phyloP scores from a whole-genome alignment of 257 asterid species.

The Forsythia viridissima region DNA sequence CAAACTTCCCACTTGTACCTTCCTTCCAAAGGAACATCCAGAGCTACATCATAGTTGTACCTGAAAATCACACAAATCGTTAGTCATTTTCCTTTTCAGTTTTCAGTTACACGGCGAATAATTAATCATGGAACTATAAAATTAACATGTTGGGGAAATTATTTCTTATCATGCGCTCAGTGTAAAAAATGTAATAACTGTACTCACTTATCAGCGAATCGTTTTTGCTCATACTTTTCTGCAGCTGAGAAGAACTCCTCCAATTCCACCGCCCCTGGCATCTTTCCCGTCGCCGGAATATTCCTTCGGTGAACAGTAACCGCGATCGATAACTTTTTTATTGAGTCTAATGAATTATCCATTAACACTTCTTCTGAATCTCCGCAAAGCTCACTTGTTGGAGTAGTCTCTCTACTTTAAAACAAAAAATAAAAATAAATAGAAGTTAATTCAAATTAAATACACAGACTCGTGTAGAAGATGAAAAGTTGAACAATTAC shows the following conservation, averaged over 20 bases:
- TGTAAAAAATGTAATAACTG: constrained; percentile 27
- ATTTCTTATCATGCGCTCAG: constrained; percentile 39
- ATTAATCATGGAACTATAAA: constrained; percentile 35
- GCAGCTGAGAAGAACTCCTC: constrained; percentile 77
- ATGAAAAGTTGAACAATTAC: constrained; percentile 7
- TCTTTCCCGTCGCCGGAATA: constrained; percentile 15
- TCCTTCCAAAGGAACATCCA: constrained; percentile 82
- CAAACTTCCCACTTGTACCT: constrained; percentile 73
- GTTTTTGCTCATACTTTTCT: constrained; percentile 69
- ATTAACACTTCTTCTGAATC: constrained; percentile 35
- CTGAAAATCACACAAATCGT: constrained; percentile 47
- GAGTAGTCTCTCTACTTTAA: constrained; percentile 52
- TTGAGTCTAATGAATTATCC: constrained; percentile 23
- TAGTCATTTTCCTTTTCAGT: constrained; percentile 23
- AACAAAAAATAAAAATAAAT: neutral
- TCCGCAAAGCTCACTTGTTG: constrained; percentile 50
- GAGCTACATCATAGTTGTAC: constrained; percentile 80
- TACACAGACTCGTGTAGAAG: constrained; percentile 7
- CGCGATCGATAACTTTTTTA: constrained; percentile 33
- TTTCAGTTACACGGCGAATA: constrained; percentile 35
- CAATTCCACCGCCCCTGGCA: constrained; percentile 68
- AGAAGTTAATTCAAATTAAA: constrained; percentile 18
- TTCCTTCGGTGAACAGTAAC: constrained; percentile 30
- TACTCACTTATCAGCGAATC: constrained; percentile 75
- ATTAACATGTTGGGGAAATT: constrained; percentile 23